These are phyloP conservation scores for Picocystis sp. DNA, from an alignment of 163 green algal genomes.

Conservation along the genomic window DNA sequence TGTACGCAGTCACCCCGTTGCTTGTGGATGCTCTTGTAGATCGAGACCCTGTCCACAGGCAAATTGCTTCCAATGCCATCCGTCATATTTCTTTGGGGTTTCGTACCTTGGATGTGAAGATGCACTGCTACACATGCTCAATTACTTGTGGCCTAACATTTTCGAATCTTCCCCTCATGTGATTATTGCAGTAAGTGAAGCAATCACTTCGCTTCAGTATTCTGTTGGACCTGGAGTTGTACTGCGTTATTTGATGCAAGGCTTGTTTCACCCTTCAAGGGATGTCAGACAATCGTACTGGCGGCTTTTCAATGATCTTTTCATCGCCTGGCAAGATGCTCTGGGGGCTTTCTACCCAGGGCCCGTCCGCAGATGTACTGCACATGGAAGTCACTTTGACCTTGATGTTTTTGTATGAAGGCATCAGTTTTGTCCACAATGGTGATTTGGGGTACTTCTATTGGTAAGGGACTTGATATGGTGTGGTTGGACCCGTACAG, in stretches of 20 bases:
- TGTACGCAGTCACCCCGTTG: conserved; percentile 79
- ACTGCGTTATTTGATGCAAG: conserved; percentile 75
- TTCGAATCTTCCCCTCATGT: conserved; percentile 92
- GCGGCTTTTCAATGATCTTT: conserved; percentile 96
- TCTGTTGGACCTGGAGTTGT: conserved; percentile 67
- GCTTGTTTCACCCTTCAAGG: conserved; percentile 84
- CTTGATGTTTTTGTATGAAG: too few species aligned
- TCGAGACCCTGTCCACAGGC: conserved; percentile 60
- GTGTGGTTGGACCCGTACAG: neutral
- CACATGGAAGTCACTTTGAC: too few species aligned
- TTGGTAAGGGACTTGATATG: neutral
- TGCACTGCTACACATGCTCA: conserved; percentile 85
- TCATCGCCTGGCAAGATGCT: conserved; percentile 80
- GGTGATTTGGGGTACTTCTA: too few species aligned
- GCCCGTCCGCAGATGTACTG: too few species aligned
- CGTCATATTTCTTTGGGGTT: conserved; percentile 79
- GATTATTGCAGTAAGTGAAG: conserved; percentile 70
- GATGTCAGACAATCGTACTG: conserved; percentile 87
- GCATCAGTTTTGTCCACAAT: too few species aligned
- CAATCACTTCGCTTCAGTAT: conserved; percentile 79
- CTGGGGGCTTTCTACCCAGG: conserved; percentile 70
- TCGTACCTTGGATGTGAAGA: conserved; percentile 91
- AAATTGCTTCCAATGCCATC: conserved; percentile 39
- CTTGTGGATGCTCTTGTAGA: conserved; percentile 93
- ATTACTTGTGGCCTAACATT: conserved; percentile 97